These are phyloP conservation scores for Erodium moschatum DNA, from an alignment of 441 rosid species.

Conservation along the genomic window DNA sequence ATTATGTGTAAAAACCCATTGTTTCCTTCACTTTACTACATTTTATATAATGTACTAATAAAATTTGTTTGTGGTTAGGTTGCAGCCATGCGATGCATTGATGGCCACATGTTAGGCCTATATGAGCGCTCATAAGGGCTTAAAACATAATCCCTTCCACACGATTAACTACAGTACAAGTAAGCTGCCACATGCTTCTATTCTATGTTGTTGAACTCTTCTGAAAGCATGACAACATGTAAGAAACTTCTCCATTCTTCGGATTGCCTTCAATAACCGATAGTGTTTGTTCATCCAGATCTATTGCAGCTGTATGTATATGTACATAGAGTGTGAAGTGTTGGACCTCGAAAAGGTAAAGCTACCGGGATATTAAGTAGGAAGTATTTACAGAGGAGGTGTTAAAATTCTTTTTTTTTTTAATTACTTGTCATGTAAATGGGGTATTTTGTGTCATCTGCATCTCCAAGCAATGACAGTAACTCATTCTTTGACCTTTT, in stretches of 20 bases:
- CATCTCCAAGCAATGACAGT: conserved; percentile 42
- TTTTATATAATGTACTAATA: conserved; percentile 7
- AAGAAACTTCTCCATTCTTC: too few relatives aligned
- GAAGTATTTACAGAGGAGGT: conserved; percentile 13
- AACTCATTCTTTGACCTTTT: conserved; percentile 35
- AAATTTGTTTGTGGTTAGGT: conserved; percentile 37
- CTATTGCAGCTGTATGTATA: conserved; percentile 26
- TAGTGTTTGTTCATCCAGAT: conserved; percentile 38
- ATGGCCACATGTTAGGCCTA: conserved; percentile 80
- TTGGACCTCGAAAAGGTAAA: conserved; percentile 36
- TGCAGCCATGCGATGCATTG: conserved; percentile 72
- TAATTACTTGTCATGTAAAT: conserved; percentile 44
- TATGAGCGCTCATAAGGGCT: conserved; percentile 48
- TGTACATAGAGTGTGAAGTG: conserved; percentile 36
- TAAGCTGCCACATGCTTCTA: conserved; percentile 1
- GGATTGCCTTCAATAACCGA: neutral
- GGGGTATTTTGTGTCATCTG: conserved; percentile 32
- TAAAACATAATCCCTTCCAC: too few relatives aligned
- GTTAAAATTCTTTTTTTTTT: neutral
- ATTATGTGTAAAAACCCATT: neutral
- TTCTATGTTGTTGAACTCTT: conserved; percentile 17
- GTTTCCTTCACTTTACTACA: too few relatives aligned
- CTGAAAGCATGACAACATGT: conserved; percentile 21
- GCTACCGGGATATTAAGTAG: too few relatives aligned
- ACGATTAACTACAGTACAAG: too few relatives aligned